phyloP scores from a whole-genome alignment of 768 basidiomycete genomes.

The Chalciporus sphaerocephalus region DNA sequence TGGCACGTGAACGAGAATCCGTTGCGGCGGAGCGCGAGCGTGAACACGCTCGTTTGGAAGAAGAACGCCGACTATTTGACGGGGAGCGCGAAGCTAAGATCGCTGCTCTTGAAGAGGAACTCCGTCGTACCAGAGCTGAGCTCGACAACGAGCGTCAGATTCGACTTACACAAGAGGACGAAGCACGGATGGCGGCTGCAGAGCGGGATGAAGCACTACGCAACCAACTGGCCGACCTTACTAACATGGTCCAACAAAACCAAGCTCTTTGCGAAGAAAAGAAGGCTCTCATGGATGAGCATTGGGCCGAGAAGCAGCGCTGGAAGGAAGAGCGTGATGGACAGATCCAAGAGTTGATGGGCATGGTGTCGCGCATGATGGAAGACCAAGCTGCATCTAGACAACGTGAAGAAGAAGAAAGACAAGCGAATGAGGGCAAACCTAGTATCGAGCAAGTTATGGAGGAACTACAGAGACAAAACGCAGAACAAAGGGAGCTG shows the following conservation, averaged over 20 bases:
- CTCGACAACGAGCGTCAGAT: slow-evolving; percentile 60
- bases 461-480: slow-evolving; percentile 55
- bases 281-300: slow-evolving; percentile 54
- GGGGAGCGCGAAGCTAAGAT: slow-evolving; percentile 56
- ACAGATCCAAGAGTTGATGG: slow-evolving; percentile 51
- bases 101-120: slow-evolving; percentile 56
- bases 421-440: slow-evolving; percentile 47
- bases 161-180: slow-evolving; percentile 55
- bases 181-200: slow-evolving; percentile 55
- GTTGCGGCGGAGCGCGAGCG: slow-evolving; percentile 52
- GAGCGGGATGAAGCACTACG: slow-evolving; percentile 61
- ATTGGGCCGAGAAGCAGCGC: slow-evolving; percentile 58
- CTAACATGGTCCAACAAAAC: slow-evolving; percentile 68
- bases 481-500: slow-evolving; percentile 54
- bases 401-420: slow-evolving; percentile 48
- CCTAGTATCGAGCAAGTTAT: slow-evolving; percentile 64
- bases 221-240: slow-evolving; percentile 63
- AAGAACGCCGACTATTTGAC: slow-evolving; percentile 42
- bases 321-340: slow-evolving; percentile 57
- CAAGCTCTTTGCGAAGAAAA: slow-evolving; percentile 56
- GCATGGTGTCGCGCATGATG: slow-evolving; percentile 57
- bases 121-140: slow-evolving; percentile 52
- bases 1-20: slow-evolving; percentile 50
- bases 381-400: slow-evolving; percentile 53
- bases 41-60: slow-evolving; percentile 45